Evolutionary conservation across 1,284 basidiomycete genomes (phyloP).

Genomic region (Malassezia slooffiae): DNA sequence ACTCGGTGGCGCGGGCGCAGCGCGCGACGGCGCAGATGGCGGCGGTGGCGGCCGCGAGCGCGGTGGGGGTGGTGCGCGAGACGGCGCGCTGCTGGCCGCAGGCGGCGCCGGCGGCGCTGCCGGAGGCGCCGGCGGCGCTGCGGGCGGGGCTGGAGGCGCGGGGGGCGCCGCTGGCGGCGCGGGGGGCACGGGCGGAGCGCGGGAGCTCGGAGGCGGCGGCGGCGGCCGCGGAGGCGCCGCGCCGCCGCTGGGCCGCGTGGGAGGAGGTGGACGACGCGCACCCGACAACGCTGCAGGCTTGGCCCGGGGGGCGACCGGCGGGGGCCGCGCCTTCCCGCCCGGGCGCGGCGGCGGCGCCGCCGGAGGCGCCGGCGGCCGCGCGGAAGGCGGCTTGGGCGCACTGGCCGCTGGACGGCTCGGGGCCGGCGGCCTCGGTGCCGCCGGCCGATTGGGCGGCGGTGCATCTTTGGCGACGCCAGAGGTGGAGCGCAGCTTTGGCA

Average conservation of each 20-base stretch:
- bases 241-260: no score
- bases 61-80: conserved; percentile 7
- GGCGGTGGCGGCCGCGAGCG: conserved; percentile 7
- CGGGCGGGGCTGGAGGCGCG: conserved; percentile 2
- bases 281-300: conserved; percentile 9
- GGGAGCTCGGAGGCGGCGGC: neutral
- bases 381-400: neutral
- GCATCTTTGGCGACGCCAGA: conserved; percentile 2
- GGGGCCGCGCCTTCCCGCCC: conserved; percentile 1
- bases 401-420: conserved; percentile 1
- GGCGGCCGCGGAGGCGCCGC: neutral
- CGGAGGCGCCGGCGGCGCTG: conserved; percentile 1
- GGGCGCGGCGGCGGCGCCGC: conserved; percentile 7
- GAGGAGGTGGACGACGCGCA: neutral
- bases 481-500: conserved; percentile 64
- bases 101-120: conserved; percentile 4
- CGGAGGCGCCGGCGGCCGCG: conserved; percentile 2
- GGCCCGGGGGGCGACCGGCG: conserved; percentile 12
- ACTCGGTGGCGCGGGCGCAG: conserved; percentile 11
- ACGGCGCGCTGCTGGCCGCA: neutral
- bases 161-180: conserved; percentile 1
- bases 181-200: neutral
- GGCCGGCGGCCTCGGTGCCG: neutral
- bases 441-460: conserved; percentile 1
- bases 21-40: conserved; percentile 11